phyloP scores from a whole-genome alignment of 1,139 yeast genomes.

The Geotrichum cucujoidarum region DNA sequence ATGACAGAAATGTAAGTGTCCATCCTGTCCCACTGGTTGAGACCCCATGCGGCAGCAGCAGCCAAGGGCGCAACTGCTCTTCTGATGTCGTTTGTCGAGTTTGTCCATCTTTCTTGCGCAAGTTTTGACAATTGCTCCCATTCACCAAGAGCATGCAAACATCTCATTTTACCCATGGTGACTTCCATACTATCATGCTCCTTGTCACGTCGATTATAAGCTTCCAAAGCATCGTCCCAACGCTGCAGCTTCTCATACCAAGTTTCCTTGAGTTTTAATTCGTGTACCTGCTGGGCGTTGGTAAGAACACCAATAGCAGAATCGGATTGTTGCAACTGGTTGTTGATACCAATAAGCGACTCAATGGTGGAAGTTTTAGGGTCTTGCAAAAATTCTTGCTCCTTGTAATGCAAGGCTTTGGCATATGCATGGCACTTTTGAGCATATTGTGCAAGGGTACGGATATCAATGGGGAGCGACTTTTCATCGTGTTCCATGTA shows the following conservation, averaged over 20 bases:
- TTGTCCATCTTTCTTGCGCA: conserved; percentile 82
- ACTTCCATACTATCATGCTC: conserved; percentile 56
- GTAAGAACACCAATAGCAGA: conserved; percentile 96
- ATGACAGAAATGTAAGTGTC: conserved; percentile 84
- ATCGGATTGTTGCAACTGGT: conserved; percentile 91
- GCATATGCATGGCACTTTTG: conserved; percentile 97
- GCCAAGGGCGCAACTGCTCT: conserved; percentile 93
- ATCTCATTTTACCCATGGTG: conserved; percentile 96
- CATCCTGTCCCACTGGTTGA: conserved; percentile 96
- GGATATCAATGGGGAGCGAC: conserved; percentile 82
- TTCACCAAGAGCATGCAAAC: conserved; percentile 94
- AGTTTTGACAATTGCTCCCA: conserved; percentile 90
- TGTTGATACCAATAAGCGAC: conserved; percentile 84
- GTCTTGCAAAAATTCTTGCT: conserved; percentile 87
- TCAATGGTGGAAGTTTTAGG: conserved; percentile 92
- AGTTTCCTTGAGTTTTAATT: conserved; percentile 86
- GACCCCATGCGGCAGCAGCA: conserved; percentile 99
- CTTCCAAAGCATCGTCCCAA: conserved; percentile 96
- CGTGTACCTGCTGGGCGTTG: conserved; percentile 92
- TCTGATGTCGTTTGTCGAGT: conserved; percentile 64
- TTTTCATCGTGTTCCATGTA: conserved; percentile 97
- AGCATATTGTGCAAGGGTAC: conserved; percentile 88
- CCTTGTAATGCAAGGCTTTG: conserved; percentile 93
- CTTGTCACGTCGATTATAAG: conserved; percentile 61
- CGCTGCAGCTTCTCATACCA: conserved; percentile 96